These are phyloP conservation scores for Boletus fagicola DNA, from an alignment of 768 basidiomycete species.

Conservation along the genomic window DNA sequence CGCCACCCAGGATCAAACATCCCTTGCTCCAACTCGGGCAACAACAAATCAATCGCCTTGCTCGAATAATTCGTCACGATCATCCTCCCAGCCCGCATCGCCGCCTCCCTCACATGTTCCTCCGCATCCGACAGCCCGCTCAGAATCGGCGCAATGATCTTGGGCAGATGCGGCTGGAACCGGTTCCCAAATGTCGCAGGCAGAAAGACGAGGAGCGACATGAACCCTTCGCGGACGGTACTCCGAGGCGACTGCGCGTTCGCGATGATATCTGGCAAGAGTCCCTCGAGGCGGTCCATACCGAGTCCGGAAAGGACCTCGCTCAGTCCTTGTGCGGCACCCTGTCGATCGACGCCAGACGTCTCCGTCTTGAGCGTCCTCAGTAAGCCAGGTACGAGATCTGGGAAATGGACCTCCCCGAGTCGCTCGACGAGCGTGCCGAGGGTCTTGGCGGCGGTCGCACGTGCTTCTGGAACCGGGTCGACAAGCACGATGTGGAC, in stretches of 20 bases:
- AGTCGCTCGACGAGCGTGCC: conserved; percentile 96
- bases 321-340: conserved; percentile 94
- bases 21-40: conserved; percentile 91
- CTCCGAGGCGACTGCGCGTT: conserved; percentile 88
- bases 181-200: conserved; percentile 95
- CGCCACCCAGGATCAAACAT: conserved; percentile 97
- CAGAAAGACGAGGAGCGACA: conserved; percentile 93
- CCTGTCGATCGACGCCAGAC: conserved; percentile 95
- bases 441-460: conserved; percentile 94
- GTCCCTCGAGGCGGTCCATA: conserved; percentile 94
- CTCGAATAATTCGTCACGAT: conserved; percentile 91
- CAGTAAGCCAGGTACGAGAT: conserved; percentile 86
- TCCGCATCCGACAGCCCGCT: conserved; percentile 89
- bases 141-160: conserved; percentile 91
- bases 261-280: conserved; percentile 90
- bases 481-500: conserved; percentile 93
- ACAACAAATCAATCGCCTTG: conserved; percentile 87
- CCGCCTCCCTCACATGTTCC: conserved; percentile 94
- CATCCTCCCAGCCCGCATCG: conserved; percentile 99
- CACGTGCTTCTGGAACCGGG: conserved; percentile 96
- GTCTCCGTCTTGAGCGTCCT: conserved; percentile 89
- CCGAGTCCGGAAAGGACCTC: conserved; percentile 95
- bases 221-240: conserved; percentile 96
- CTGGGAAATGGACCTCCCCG: conserved; percentile 93
- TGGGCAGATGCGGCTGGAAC: conserved; percentile 93